phyloP scores from a whole-genome alignment of 768 basidiomycete species.

The Boletus edulis region DNA sequence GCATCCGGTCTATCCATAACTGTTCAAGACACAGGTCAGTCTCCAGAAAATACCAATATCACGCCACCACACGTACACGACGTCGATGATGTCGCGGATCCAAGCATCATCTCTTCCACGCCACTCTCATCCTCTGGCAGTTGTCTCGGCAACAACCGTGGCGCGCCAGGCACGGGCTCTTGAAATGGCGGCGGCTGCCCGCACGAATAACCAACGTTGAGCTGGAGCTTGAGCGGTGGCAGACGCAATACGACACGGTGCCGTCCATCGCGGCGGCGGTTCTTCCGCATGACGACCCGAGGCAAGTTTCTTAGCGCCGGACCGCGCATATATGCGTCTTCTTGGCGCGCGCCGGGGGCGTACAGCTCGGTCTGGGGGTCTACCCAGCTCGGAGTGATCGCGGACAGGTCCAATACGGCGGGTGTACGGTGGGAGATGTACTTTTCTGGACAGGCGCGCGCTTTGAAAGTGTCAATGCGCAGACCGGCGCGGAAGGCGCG shows the following conservation, averaged over 20 bases:
- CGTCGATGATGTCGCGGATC: background rate
- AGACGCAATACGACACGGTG: conserved; percentile 5
- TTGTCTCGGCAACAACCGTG: conserved; percentile 21
- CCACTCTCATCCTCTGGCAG: conserved; percentile 25
- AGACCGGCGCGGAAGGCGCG: conserved; percentile 46
- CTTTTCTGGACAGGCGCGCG: conserved; percentile 37
- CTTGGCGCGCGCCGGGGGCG: background rate
- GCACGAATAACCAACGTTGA: background rate
- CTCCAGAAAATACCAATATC: background rate
- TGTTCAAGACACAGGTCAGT: conserved; percentile 1
- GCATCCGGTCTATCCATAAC: conserved; percentile 7
- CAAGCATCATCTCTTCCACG: conserved; percentile 16
- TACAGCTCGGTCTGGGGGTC: background rate
- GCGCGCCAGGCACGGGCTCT: conserved; percentile 20
- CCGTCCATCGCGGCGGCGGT: background rate
- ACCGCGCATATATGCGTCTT: conserved; percentile 13
- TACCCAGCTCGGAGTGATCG: conserved; percentile 30
- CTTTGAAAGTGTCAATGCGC: conserved; percentile 40
- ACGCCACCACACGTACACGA: conserved; percentile 13
- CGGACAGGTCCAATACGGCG: conserved; percentile 30
- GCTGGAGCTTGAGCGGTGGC: conserved; percentile 10
- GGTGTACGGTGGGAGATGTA: conserved; percentile 32
- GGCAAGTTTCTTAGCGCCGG: conserved; percentile 3
- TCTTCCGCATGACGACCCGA: conserved; percentile 1
- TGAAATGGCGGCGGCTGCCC: background rate